Evolutionary conservation across 1,284 basidiomycete species (phyloP).

Genomic region (Austroboletus niveus): DNA sequence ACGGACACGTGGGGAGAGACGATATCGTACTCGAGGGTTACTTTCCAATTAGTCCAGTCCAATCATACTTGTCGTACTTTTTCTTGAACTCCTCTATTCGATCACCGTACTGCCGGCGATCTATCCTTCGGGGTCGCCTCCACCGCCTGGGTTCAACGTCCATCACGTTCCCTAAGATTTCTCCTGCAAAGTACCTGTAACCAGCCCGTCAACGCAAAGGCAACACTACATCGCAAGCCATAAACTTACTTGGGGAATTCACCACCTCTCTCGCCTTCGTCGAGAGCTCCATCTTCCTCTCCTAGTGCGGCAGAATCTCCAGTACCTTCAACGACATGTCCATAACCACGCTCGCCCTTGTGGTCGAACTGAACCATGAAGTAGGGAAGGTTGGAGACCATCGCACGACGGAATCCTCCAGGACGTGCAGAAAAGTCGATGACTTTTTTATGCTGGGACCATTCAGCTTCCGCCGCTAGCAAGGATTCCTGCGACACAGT

Average conservation of each 20-base stretch:
- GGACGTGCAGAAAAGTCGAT: conserved; percentile 90
- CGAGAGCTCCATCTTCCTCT: conserved; percentile 62
- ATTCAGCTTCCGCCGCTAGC: conserved; percentile 87
- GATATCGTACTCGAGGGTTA: conserved; percentile 7
- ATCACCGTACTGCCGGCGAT: conserved; percentile 68
- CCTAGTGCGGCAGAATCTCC: conserved; percentile 63
- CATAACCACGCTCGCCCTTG: conserved; percentile 95
- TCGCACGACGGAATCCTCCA: conserved; percentile 86
- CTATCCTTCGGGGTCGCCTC: conserved; percentile 77
- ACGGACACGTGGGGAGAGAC: neutral
- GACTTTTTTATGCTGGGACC: conserved; percentile 96
- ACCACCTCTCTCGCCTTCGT: conserved; percentile 86
- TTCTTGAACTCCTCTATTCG: conserved; percentile 67
- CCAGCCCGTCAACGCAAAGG: conserved; percentile 5
- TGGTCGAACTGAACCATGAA: conserved; percentile 99
- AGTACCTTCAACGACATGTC: conserved; percentile 93
- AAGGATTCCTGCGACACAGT: conserved; percentile 75
- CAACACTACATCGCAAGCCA: neutral
- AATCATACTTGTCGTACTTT: conserved; percentile 72
- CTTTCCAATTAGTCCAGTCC: conserved; percentile 69
- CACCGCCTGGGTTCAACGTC: conserved; percentile 88
- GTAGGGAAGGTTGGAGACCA: conserved; percentile 97
- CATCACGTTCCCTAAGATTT: conserved; percentile 91
- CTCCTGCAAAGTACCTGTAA: conserved; percentile 86
- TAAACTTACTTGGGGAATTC: conserved; percentile 78